phyloP scores from a whole-genome alignment of 257 asterid genomes.

The Nicotiana tomentosiformis region DNA sequence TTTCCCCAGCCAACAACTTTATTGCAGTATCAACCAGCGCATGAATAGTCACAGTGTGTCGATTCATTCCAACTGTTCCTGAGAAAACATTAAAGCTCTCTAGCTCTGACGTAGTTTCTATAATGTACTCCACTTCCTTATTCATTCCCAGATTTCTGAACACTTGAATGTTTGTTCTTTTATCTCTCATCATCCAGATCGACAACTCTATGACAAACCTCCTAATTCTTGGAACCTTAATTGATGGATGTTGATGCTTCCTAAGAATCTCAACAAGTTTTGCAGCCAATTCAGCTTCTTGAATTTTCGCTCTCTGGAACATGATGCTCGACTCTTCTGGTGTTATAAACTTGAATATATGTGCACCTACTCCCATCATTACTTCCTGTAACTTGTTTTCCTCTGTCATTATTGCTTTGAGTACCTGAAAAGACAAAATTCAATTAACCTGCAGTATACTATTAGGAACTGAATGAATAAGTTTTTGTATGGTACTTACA shows the following conservation, averaged over 20 bases:
- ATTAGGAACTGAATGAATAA: background rate
- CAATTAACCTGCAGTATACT: background rate
- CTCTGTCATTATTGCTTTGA: conserved; percentile 62
- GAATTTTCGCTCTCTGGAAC: conserved; percentile 35
- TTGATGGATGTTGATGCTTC: conserved; percentile 47
- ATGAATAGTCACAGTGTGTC: conserved; percentile 52
- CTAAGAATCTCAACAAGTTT: conserved; percentile 40
- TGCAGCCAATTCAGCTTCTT: conserved; percentile 46
- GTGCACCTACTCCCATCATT: conserved; percentile 76
- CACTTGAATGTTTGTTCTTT: conserved; percentile 21
- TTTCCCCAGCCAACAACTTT: conserved; percentile 37
- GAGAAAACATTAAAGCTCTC: conserved; percentile 86
- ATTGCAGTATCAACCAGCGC: conserved; percentile 58
- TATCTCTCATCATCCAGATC: conserved; percentile 84
- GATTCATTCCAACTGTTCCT: conserved; percentile 70
- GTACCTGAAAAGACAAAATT: conserved; percentile 41
- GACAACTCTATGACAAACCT: conserved; percentile 70
- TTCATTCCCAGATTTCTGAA: conserved; percentile 53
- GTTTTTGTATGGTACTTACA: conserved; percentile 27
- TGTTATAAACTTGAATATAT: conserved; percentile 54
- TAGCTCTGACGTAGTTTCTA: conserved; percentile 76
- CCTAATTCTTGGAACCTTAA: conserved; percentile 74
- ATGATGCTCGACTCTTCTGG: conserved; percentile 39
- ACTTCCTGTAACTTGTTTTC: conserved; percentile 78
- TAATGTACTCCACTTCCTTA: conserved; percentile 50